Conservation (phyloP, 179 eudicot species). For the Nepenthes alata region DNA sequence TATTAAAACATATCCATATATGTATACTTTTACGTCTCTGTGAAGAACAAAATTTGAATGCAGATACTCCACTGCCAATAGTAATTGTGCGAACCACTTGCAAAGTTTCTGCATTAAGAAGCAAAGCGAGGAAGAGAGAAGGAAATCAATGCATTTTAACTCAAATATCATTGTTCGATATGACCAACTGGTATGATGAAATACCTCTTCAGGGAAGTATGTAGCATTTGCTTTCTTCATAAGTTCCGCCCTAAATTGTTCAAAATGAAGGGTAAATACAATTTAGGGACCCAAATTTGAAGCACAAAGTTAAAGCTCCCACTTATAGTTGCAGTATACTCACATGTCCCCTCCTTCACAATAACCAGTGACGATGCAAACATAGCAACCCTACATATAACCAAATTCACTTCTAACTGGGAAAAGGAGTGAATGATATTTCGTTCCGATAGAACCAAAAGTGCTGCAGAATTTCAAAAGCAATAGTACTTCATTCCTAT, state of each 20-base stretch:
- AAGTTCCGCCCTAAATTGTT: conserved; percentile 58
- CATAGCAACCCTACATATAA: conserved; percentile 81
- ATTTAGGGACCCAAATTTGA: neutral
- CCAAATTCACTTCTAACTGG: neutral
- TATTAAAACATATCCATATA: neutral
- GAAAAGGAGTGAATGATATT: too few relatives aligned
- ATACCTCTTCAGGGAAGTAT: conserved; percentile 84
- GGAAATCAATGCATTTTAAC: neutral
- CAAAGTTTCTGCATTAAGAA: conserved; percentile 46
- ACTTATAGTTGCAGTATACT: conserved; percentile 21
- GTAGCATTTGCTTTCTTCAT: conserved; percentile 85
- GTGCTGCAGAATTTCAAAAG: too few relatives aligned
- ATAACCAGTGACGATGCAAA: conserved; percentile 93
- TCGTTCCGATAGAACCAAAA: too few relatives aligned
- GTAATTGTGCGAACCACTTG: conserved; percentile 83
- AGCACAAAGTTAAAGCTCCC: neutral
- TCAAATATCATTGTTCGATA: neutral
- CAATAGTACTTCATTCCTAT: too few relatives aligned
- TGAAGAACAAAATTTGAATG: conserved; percentile 90
- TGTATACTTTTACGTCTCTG: conserved; percentile 79
- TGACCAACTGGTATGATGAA: neutral
- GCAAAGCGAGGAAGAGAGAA: neutral
- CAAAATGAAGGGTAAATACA: neutral
- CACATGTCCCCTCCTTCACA: conserved; percentile 99
- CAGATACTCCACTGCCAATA: conserved; percentile 88